These are phyloP conservation scores for Biscutella auriculata DNA, from an alignment of 441 rosid species.

Conservation along the genomic window DNA sequence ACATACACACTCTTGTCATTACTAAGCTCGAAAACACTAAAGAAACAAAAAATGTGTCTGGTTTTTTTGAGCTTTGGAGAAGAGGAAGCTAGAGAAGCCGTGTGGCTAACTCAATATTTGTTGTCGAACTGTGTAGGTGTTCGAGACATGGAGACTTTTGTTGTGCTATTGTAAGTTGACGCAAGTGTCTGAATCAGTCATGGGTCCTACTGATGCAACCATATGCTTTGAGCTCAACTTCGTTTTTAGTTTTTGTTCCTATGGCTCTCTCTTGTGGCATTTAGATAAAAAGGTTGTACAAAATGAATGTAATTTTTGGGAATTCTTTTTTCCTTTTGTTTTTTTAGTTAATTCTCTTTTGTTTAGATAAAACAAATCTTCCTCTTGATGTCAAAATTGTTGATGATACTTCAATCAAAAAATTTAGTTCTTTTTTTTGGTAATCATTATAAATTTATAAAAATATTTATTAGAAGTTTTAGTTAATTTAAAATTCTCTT, in stretches of 20 bases:
- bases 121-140: slow-evolving; percentile 17
- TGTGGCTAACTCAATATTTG: slow-evolving; percentile 8
- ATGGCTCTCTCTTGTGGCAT: not conserved
- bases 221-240: not conserved
- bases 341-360: not conserved
- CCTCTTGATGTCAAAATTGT: not conserved
- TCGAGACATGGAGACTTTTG: too few relatives aligned
- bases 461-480: too few relatives aligned
- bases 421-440: not conserved
- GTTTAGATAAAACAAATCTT: not conserved
- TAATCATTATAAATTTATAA: too few relatives aligned
- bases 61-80: not conserved
- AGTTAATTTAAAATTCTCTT: too few relatives aligned
- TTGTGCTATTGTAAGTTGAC: not conserved
- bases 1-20: not conserved
- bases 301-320: not conserved
- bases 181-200: not conserved
- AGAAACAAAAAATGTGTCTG: not conserved
- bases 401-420: not conserved
- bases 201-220: not conserved
- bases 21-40: not conserved
- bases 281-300: slow-evolving; percentile 14
- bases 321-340: not conserved
- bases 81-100: not conserved
- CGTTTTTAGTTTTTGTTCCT: not conserved